Evolutionary conservation across 2,329 filamentous ascomycete genomes (phyloP).

Genomic region (Aspergillus hiratsukae): DNA sequence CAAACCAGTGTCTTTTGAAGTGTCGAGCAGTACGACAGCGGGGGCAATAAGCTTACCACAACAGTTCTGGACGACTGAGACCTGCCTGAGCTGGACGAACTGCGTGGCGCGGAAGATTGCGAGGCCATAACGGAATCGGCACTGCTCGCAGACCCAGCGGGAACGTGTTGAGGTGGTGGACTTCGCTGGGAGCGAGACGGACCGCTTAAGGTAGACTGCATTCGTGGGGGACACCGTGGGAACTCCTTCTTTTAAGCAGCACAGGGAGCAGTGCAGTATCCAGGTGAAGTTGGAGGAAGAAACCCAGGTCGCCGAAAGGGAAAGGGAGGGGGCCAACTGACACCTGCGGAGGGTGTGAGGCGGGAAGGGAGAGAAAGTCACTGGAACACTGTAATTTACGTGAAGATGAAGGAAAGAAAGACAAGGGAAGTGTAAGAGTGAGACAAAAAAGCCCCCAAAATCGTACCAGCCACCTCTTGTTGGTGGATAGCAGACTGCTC

Average conservation of each 20-base stretch:
- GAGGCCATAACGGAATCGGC: constrained; percentile 49
- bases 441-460: neutral
- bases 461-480: neutral
- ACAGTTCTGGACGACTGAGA: constrained; percentile 52
- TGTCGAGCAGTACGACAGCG: neutral
- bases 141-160: constrained; percentile 45
- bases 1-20: neutral
- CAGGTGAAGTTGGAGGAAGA: neutral
- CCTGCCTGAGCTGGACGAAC: constrained; percentile 62
- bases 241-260: neutral
- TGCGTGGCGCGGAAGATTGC: constrained; percentile 55
- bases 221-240: constrained; percentile 10
- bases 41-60: constrained; percentile 50
- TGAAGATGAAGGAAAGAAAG: neutral
- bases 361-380: neutral
- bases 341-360: constrained; percentile 2
- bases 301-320: neutral
- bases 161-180: constrained; percentile 31
- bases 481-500: neutral
- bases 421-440: neutral
- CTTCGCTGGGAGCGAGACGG: constrained; percentile 45
- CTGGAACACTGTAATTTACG: neutral
- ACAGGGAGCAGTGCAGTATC: constrained; percentile 1
- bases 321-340: neutral
- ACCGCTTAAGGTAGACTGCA: constrained; percentile 18